Base-by-base conservation (phyloP, 2,329 filamentous ascomycete species). In the Polychaeton citri region DNA sequence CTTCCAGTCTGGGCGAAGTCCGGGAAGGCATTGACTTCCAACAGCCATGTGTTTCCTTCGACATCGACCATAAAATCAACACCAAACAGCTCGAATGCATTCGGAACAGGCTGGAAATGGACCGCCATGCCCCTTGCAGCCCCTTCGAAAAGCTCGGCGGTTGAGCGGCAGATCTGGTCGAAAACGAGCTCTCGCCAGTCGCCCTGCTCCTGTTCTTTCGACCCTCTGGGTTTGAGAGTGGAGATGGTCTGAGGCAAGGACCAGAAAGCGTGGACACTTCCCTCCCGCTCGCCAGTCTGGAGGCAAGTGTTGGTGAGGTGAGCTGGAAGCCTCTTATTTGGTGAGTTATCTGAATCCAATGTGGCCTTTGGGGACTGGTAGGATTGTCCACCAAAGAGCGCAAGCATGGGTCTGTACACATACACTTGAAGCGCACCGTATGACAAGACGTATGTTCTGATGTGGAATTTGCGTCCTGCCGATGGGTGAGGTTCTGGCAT, bases 281-380 rank as follows among this genome's bases (percentile, higher is more conserved):
- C 77, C 43, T 76, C 72, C 40, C 72, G 50, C 39, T 69, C 58
- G 33, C 51, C 63, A 16, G 54, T 52, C 57, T 96, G 90, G 2
- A 95, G 74, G 57, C 90, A 98, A 2, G 90, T 96, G 58, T 98
- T 98, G 31, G 90, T 98, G 3, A 98, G 70, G 54, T 95, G 90
- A 0, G 77, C 70, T 34, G 76, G 74, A 5, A 94, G 72, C 46
- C 80, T 69, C 5, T 62, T 61, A 38, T 57, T 56, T 7, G 55
- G 49, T 6, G 48, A 46, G 4, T 51, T 37, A 19, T 51, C 49
- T 7, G 47, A 36, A 10, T 28, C 24, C 15, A 12, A 10, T 5
- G 4, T 15, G 5, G 52, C 45, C 60, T 69, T 71, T 0, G 87
- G 88, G 0, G 79, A 55, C 1, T 60, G 52, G 60, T 96, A 98